Evolutionary conservation across 1,284 basidiomycete species (phyloP).

Genomic region (Golubevia pallescens): DNA sequence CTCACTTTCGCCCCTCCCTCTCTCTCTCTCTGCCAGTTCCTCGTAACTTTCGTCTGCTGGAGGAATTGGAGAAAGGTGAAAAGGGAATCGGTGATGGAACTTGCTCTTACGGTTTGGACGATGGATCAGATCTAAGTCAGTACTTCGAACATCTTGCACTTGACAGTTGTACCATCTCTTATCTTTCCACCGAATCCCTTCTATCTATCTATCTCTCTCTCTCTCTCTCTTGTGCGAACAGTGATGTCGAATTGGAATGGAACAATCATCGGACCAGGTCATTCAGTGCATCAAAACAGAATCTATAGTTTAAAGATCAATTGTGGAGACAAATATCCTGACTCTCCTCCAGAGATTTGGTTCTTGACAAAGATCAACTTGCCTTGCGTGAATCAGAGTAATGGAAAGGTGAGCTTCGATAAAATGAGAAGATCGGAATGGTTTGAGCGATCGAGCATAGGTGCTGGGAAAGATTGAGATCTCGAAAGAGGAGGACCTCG

Average conservation of each 20-base stretch:
- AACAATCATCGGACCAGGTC: constrained; percentile 96
- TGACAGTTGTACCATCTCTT: no score
- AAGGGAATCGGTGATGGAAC: constrained; percentile 98
- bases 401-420: constrained; percentile 69
- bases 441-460: not conserved
- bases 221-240: constrained; percentile 11
- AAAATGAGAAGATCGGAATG: not conserved
- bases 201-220: not conserved
- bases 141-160: constrained; percentile 6
- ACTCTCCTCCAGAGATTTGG: constrained; percentile 76
- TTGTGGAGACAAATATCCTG: constrained; percentile 84
- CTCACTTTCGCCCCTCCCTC: constrained; percentile 5
- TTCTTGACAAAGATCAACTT: constrained; percentile 92
- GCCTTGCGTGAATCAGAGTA: constrained; percentile 81
- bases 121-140: constrained; percentile 57
- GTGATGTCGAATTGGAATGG: constrained; percentile 97
- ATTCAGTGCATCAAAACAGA: constrained; percentile 91
- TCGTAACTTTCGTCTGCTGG: constrained; percentile 91
- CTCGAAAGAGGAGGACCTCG: not conserved
- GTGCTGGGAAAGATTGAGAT: not conserved
- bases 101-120: constrained; percentile 80
- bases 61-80: constrained; percentile 97
- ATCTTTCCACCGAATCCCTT: not conserved
- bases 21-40: constrained; percentile 73
- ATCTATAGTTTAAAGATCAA: constrained; percentile 94